phyloP scores from a whole-genome alignment of 2,329 filamentous ascomycete species.

The Diaporthe helianthi region DNA sequence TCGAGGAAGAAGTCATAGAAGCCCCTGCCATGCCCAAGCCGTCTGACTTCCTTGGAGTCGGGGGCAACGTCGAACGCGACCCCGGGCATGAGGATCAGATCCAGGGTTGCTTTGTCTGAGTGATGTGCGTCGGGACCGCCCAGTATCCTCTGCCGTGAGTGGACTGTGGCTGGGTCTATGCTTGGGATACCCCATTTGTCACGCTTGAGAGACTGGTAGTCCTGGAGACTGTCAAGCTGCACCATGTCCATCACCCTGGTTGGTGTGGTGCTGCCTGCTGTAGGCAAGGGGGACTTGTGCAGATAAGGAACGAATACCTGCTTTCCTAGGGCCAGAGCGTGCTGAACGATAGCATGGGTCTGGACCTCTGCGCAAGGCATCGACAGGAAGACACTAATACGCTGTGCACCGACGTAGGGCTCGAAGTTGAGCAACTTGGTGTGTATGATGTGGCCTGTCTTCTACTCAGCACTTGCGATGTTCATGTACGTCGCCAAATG shows the following conservation, averaged over 20 bases:
- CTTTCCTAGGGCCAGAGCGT: constrained; percentile 81
- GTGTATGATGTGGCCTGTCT: constrained; percentile 69
- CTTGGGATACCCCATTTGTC: constrained; percentile 98
- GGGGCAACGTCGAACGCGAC: constrained; percentile 82
- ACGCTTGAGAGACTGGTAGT: constrained; percentile 77
- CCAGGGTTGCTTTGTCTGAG: constrained; percentile 63
- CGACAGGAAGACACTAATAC: constrained; percentile 87
- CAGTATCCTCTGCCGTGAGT: constrained; percentile 74
- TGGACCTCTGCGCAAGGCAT: constrained; percentile 91
- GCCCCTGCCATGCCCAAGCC: constrained; percentile 92
- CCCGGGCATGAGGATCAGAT: constrained; percentile 90
- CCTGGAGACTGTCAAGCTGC: constrained; percentile 71
- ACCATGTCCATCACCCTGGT: constrained; percentile 92
- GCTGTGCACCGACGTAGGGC: constrained; percentile 76
- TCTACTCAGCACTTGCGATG: constrained; percentile 27
- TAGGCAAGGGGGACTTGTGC: constrained; percentile 62
- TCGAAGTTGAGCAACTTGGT: constrained; percentile 69
- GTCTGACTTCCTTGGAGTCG: constrained; percentile 63
- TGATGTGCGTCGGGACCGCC: constrained; percentile 61
- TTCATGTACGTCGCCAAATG: constrained; percentile 38
- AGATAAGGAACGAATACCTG: constrained; percentile 92
- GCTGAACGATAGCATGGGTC: constrained; percentile 80
- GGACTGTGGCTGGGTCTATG: constrained; percentile 70
- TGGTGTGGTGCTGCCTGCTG: constrained; percentile 59
- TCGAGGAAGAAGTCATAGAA: constrained; percentile 96